Base-by-base conservation (phyloP, 176 grass and related monocot species). In the Alopecurus myosuroides region DNA sequence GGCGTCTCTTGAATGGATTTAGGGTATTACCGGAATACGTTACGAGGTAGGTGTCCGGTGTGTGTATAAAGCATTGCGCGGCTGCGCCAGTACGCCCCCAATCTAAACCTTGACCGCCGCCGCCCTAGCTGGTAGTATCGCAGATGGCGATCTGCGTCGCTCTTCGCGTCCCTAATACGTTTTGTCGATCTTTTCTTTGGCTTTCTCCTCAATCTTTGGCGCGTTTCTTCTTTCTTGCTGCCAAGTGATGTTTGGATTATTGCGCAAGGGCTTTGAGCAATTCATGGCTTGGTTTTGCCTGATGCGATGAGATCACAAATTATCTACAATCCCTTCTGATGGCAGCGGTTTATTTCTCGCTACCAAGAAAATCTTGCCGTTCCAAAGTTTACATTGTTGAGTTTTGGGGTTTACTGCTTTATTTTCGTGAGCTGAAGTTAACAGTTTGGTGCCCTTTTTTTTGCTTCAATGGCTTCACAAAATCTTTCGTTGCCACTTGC, bases 191-290 rank as follows among this genome's bases (percentile, higher is more conserved):
- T 15, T 80, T 64, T 40, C 18, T 41, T 51, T 58, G 17, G 1
- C 0, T 30, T 25, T 77, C 2, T 44, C 3, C 20, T 26, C 18
- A 4, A 50, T 44, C 23, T 8, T 17, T 7, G 9, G 15, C 35
- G 34, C 36, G 8, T 60, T 69, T 25, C 1, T 69, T 80, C 3
- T 45, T 46, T 20, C 61, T 73, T 48, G 42, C 70, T 88, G 83
- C 86, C 92, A 89, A 55, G 57, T 94, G 92, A 91, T 89, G 86
- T 41, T 86, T 80, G 86, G 86, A 74, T 72, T 84, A 88, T 88
- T 94, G 92, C 83, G 88, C 88, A 94, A 94, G 86, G 92, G 92
- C 79, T 91, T 88, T 86, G 88, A 94, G 86, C 83, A 81, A 57
- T 74, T 85, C 34, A 19, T 74, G 86, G 82, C 61, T 25, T 70